Percentiles rank a stretch among this genome's conserved stretches.
Evolutionary conservation across 371 early-diverging fungal genomes (phyloP).

Genomic region (Mortierella sp.): DNA sequence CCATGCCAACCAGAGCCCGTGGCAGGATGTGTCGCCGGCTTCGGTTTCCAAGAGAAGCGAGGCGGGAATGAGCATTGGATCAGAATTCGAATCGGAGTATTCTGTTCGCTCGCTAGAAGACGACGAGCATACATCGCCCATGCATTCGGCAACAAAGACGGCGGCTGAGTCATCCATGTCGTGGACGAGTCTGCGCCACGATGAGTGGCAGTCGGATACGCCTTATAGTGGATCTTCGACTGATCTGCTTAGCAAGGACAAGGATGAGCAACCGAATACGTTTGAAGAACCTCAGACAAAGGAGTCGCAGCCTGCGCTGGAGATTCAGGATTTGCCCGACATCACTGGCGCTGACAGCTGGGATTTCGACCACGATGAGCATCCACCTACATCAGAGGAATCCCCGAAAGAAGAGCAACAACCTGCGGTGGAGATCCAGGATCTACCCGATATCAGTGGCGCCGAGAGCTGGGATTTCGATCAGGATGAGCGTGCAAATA

Average conservation of each 20-base stretch:
- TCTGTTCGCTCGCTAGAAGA: slow-evolving; percentile 46
- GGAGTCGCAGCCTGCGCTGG: neutral
- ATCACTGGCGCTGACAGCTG: slow-evolving; percentile 39
- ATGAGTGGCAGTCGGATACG: slow-evolving; percentile 19
- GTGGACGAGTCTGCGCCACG: slow-evolving; percentile 37
- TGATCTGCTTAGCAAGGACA: neutral
- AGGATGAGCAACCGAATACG: too few species aligned
- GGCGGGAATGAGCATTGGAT: slow-evolving; percentile 32
- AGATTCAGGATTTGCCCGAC: slow-evolving; percentile 21
- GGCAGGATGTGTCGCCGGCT: slow-evolving; percentile 50
- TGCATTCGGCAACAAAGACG: neutral
- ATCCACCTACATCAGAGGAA: too few species aligned
- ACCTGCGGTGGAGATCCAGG: too few species aligned
- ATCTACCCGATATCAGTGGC: slow-evolving; percentile 34
- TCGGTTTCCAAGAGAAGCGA: slow-evolving; percentile 50
- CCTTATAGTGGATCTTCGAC: neutral
- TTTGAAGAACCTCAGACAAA: too few species aligned
- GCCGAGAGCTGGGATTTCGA: slow-evolving; percentile 47
- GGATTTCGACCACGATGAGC: too few species aligned
- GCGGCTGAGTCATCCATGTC: slow-evolving; percentile 16
- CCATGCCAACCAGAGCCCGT: slow-evolving; percentile 30
- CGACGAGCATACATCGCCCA: slow-evolving; percentile 16
- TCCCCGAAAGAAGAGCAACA: too few species aligned
- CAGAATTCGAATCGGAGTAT: slow-evolving; percentile 45
- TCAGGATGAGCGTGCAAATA: too few species aligned